Evolutionary conservation across 345 rosid species (phyloP).

Genomic region (Hibiscus trionum): DNA sequence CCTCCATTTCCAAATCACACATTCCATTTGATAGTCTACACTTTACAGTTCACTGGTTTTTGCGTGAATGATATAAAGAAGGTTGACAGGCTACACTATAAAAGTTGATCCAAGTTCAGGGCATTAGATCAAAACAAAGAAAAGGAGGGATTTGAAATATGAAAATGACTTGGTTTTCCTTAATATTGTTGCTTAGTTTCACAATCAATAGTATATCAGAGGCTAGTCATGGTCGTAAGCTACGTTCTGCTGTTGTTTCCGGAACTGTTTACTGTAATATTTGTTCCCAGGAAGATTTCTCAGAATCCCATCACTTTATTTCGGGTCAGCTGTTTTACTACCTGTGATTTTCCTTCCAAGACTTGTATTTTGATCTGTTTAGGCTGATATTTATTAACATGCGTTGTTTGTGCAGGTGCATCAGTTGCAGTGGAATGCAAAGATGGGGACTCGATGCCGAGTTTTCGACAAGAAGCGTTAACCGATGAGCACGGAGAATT

Average conservation of each 20-base stretch:
- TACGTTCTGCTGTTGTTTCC: slow-evolving; percentile 46
- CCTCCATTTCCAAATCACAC: slow-evolving; percentile 2
- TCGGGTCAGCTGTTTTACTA: slow-evolving; percentile 36
- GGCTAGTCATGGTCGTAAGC: slow-evolving; percentile 20
- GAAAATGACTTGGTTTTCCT: slow-evolving; percentile 31
- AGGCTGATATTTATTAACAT: not conserved
- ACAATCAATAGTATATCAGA: slow-evolving; percentile 18
- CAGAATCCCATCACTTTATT: slow-evolving; percentile 57
- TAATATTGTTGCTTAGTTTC: slow-evolving; percentile 22
- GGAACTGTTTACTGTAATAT: slow-evolving; percentile 91
- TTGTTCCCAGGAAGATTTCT: slow-evolving; percentile 53
- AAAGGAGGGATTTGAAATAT: slow-evolving; percentile 27
- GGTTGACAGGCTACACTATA: not conserved
- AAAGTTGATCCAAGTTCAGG: not conserved
- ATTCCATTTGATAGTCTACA: slow-evolving; percentile 18
- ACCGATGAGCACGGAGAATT: slow-evolving; percentile 69
- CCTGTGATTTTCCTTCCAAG: not conserved
- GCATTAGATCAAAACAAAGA: not conserved
- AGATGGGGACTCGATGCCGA: slow-evolving; percentile 32
- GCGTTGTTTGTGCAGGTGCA: slow-evolving; percentile 50
- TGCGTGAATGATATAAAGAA: slow-evolving; percentile 31
- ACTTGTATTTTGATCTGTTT: not conserved
- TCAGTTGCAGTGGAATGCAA: slow-evolving; percentile 66
- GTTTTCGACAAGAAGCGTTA: slow-evolving; percentile 51
- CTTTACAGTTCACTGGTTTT: slow-evolving; percentile 37